Percentiles rank a stretch among this genome's conserved stretches.
phyloP scores from a whole-genome alignment of 164 flowering plant genomes.

The Santalum album region DNA sequence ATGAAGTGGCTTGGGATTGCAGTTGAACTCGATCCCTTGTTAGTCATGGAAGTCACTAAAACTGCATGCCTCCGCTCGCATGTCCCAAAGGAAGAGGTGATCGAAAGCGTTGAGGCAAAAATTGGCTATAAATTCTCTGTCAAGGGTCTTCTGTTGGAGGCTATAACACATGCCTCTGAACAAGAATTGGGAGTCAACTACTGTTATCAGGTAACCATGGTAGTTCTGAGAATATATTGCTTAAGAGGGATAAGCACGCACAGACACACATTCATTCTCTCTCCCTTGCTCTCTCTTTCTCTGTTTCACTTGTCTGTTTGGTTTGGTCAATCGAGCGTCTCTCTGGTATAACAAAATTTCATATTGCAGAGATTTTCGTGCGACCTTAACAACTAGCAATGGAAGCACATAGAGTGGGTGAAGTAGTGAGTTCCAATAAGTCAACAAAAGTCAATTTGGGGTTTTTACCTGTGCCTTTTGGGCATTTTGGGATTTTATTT shows the following conservation, averaged over 20 bases:
- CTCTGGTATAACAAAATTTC: too few relatives aligned
- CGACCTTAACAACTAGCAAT: too few relatives aligned
- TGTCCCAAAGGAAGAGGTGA: constrained; percentile 32
- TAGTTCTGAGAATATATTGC: background rate
- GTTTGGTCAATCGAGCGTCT: too few relatives aligned
- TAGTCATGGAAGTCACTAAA: constrained; percentile 38
- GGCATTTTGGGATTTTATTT: too few relatives aligned
- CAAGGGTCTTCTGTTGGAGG: constrained; percentile 78
- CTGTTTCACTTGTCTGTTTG: too few relatives aligned
- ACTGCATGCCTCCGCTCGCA: constrained; percentile 41
- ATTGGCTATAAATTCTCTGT: constrained; percentile 46
- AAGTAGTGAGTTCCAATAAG: too few relatives aligned
- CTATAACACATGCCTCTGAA: constrained; percentile 70
- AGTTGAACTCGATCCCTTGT: constrained; percentile 37
- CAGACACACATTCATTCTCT: background rate
- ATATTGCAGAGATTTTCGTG: too few relatives aligned
- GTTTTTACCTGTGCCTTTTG: too few relatives aligned
- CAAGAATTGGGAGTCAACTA: constrained; percentile 49
- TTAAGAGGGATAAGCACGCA: background rate
- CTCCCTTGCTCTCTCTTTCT: background rate
- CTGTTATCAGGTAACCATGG: constrained; percentile 59
- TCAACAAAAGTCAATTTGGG: too few relatives aligned
- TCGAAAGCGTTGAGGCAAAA: constrained; percentile 51
- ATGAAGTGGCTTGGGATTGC: constrained; percentile 83
- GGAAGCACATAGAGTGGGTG: too few relatives aligned